These are phyloP conservation scores for Xylaria grammica DNA, from an alignment of 495 filamentous ascomycete genomes.

Conservation along the genomic window DNA sequence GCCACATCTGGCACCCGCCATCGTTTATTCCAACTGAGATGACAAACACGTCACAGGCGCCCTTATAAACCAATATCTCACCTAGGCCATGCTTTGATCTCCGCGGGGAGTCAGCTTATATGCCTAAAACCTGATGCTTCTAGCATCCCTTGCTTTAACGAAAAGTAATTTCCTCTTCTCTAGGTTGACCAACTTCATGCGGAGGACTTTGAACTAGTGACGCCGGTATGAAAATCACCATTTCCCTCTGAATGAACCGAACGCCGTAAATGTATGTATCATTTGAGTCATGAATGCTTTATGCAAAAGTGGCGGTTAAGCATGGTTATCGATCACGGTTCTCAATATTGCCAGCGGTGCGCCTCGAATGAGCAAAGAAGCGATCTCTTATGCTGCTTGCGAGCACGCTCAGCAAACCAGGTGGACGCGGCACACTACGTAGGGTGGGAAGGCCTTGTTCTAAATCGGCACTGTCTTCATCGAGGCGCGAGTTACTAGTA, in stretches of 20 bases:
- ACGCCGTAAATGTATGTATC: constrained; percentile 19
- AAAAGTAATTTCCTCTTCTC: not conserved
- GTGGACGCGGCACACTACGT: constrained; percentile 26
- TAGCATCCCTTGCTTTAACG: not conserved
- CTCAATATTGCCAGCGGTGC: constrained; percentile 14
- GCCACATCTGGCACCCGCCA: not conserved
- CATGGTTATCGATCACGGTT: constrained; percentile 19
- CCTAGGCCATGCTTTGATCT: not conserved
- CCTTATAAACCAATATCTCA: constrained; percentile 9
- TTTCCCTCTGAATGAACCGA: constrained; percentile 12
- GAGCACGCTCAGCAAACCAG: constrained; percentile 31
- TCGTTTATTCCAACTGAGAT: constrained; percentile 8
- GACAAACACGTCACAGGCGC: not conserved
- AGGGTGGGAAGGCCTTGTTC: constrained; percentile 34
- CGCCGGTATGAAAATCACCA: not conserved
- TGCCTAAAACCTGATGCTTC: not conserved
- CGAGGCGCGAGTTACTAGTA: constrained; percentile 27
- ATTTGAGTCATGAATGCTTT: constrained; percentile 20
- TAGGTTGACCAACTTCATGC: not conserved
- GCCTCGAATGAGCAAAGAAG: constrained; percentile 19
- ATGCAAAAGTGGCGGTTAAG: constrained; percentile 16
- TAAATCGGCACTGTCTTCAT: constrained; percentile 30
- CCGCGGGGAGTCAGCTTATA: not conserved
- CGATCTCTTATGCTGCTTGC: constrained; percentile 29
- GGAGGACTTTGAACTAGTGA: not conserved